Conservation (phyloP, 1,139 yeast species). For the Saccharomyces uvarum region DNA sequence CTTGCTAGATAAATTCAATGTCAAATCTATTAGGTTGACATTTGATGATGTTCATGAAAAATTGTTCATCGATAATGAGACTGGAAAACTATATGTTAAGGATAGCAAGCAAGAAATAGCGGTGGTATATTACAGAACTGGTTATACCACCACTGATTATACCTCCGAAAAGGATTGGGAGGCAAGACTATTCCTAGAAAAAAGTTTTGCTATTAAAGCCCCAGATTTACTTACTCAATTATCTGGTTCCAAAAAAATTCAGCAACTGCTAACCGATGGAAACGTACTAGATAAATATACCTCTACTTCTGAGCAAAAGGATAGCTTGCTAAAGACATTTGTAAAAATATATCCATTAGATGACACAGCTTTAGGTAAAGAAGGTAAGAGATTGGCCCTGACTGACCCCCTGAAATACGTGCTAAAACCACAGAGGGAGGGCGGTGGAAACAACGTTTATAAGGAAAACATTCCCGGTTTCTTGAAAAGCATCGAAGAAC, state of each 20-base stretch:
- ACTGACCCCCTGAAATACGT: slow-evolving; percentile 65
- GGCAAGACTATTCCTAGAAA: slow-evolving; percentile 64
- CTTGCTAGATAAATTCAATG: slow-evolving; percentile 47
- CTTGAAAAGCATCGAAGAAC: slow-evolving; percentile 50
- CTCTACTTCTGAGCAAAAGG: slow-evolving; percentile 26
- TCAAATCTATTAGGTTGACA: slow-evolving; percentile 59
- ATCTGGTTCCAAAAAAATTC: slow-evolving; percentile 88
- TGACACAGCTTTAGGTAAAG: slow-evolving; percentile 51
- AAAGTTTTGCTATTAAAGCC: slow-evolving; percentile 75
- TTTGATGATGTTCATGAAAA: slow-evolving; percentile 47
- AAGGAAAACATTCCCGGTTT: slow-evolving; percentile 75
- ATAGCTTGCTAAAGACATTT: slow-evolving; percentile 51
- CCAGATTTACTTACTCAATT: slow-evolving; percentile 85
- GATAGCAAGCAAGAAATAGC: slow-evolving; percentile 64
- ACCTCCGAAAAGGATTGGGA: slow-evolving; percentile 60
- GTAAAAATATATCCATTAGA: slow-evolving; percentile 85
- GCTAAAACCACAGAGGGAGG: slow-evolving; percentile 94
- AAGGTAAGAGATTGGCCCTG: slow-evolving; percentile 62
- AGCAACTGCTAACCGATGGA: slow-evolving; percentile 68
- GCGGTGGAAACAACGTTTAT: slow-evolving; percentile 88
- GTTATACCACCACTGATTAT: slow-evolving; percentile 77
- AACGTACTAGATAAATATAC: slow-evolving; percentile 43
- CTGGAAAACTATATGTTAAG: slow-evolving; percentile 44
- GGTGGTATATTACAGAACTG: slow-evolving; percentile 84
- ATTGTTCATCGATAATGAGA: slow-evolving; percentile 36